Percentiles rank a stretch among this genome's conserved stretches.
These are phyloP conservation scores for Thelonectria blattea DNA, from an alignment of 2,329 filamentous ascomycete genomes.

Conservation along the genomic window DNA sequence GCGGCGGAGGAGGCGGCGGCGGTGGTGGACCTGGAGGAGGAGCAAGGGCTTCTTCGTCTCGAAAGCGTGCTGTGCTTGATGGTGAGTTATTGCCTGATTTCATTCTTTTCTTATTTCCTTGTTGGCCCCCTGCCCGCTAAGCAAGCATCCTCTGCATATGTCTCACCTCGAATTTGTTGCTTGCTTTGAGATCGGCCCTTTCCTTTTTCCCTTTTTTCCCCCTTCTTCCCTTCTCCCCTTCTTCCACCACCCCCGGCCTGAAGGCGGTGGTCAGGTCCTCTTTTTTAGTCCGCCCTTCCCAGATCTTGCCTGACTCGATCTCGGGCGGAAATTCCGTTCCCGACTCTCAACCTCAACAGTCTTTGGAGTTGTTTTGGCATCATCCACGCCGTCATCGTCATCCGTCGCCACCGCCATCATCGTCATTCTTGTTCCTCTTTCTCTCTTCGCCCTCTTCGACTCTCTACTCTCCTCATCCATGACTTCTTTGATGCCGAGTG, in stretches of 20 bases:
- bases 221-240: slow-evolving; percentile 5
- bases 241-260: slow-evolving; percentile 12
- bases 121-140: background rate
- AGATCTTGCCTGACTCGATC: slow-evolving; percentile 23
- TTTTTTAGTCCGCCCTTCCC: slow-evolving; percentile 15
- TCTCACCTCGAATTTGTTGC: slow-evolving; percentile 11
- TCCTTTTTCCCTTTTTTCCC: slow-evolving; percentile 8
- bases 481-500: slow-evolving; percentile 20
- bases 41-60: slow-evolving; percentile 40
- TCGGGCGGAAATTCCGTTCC: slow-evolving; percentile 11
- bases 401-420: slow-evolving; percentile 1
- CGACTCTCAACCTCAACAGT: background rate
- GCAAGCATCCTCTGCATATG: background rate
- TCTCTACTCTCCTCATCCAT: background rate
- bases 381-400: slow-evolving; percentile 7
- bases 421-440: background rate
- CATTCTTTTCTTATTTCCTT: background rate
- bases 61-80: slow-evolving; percentile 68
- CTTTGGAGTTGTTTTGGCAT: slow-evolving; percentile 3
- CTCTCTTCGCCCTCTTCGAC: too few relatives aligned
- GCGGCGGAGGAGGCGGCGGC: slow-evolving; percentile 40
- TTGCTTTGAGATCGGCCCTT: slow-evolving; percentile 7
- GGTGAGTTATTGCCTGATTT: slow-evolving; percentile 49
- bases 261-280: slow-evolving; percentile 4
- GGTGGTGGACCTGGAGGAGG: slow-evolving; percentile 20